Evolutionary conservation across 331 rosid genomes (phyloP).

Genomic region (Acacia pycnantha): DNA sequence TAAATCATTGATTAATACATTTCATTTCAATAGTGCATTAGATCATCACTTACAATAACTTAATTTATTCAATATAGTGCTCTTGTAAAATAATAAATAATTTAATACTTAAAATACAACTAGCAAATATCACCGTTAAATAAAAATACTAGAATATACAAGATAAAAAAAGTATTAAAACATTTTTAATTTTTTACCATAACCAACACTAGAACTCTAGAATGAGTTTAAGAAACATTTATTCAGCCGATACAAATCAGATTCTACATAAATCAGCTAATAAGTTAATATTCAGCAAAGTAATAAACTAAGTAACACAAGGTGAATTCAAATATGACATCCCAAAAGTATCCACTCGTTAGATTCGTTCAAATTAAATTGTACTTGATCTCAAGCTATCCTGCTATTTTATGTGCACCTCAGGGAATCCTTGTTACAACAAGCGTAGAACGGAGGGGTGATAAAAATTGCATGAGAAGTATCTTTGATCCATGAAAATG

Average conservation of each 20-base stretch:
- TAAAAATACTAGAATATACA: background rate
- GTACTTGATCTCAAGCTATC: constrained; percentile 35
- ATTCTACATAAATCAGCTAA: constrained; percentile 13
- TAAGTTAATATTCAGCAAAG: constrained; percentile 17
- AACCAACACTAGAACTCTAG: background rate
- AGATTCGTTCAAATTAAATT: constrained; percentile 33
- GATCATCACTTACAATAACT: background rate
- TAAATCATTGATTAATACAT: background rate
- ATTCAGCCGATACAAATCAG: constrained; percentile 24
- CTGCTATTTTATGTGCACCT: constrained; percentile 36
- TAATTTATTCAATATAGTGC: background rate
- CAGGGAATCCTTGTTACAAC: constrained; percentile 25
- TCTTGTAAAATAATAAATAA: background rate
- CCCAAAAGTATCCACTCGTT: constrained; percentile 32
- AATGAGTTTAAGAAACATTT: background rate
- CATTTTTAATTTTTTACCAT: background rate
- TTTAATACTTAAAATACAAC: background rate
- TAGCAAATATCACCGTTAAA: background rate
- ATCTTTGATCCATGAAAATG: constrained; percentile 14
- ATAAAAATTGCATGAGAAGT: constrained; percentile 32
- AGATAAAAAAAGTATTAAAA: background rate
- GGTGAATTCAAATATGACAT: constrained; percentile 23
- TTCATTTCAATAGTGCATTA: background rate
- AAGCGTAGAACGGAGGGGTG: constrained; percentile 5
- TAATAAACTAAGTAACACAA: constrained; percentile 24